Base-by-base conservation (phyloP, 1,284 basidiomycete genomes). In the Apiotrichum akiyoshidainum region DNA sequence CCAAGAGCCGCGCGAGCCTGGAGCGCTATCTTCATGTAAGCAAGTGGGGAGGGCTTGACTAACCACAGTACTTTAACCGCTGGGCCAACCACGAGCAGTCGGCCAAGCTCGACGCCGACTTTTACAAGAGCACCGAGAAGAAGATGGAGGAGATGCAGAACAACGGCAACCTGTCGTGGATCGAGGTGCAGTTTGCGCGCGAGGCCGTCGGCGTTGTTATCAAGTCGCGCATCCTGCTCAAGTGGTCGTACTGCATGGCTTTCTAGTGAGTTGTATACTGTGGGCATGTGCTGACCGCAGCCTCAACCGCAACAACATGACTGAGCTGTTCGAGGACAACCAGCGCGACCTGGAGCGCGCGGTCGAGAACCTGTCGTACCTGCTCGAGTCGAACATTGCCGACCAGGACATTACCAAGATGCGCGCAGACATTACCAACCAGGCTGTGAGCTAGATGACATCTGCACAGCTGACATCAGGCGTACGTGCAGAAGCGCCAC, bases 131-230 rank as follows among this genome's bases (percentile, higher is more conserved):
- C 79, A 98, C 94, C 4, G 94, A 99, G 83, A 94, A 94, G 85
- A 98, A 98, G 86, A 99, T 99, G 95, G 93, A 98, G 78, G 91
- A 96, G 79, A 95, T 99, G 89, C 95, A 98, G 80, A 84, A 91
- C 63, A 84, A 90, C 63, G 91, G 91, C 1, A 84, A 87, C 56
- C 80, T 99, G 41, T 93, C 92, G 5, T 99, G 95, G 95, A 98
- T 98, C 67, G 94, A 99, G 79, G 94, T 94, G 39, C 95, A 98
- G 78, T 99, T 99, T 79, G 92, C 97, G 81, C 92, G 92, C 80
- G 94, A 95, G 78, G 95, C 95, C 0, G 92, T 97, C 2, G 93
- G 97, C 70, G 87, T 88, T 68, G 87, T 91, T 12, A 85, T 87
- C 65, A 88, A 88, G 74, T 97, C 94, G 73, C 86, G 95, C 39